Percentiles rank a stretch among this genome's conserved stretches.
phyloP scores from a whole-genome alignment of 2,329 filamentous ascomycete species.

The Beauveria sp. region DNA sequence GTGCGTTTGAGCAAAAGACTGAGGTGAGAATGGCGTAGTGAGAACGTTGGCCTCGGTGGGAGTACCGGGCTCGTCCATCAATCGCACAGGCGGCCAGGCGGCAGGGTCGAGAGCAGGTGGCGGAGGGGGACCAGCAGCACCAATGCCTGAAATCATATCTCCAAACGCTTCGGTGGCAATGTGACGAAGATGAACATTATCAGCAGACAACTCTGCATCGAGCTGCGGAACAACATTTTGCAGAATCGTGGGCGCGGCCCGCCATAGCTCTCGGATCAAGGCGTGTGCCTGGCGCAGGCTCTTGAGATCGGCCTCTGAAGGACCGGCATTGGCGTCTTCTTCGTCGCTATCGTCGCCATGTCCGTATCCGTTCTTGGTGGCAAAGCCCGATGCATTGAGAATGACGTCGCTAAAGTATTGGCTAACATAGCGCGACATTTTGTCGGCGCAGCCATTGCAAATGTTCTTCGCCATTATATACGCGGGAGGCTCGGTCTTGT shows the following conservation, averaged over 20 bases:
- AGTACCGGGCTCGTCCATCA: conserved; percentile 46
- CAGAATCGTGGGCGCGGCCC: conserved; percentile 78
- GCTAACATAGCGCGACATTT: conserved; percentile 89
- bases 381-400: conserved; percentile 67
- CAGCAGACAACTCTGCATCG: conserved; percentile 83
- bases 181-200: conserved; percentile 77
- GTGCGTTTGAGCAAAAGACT: conserved; percentile 83
- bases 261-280: conserved; percentile 86
- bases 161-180: conserved; percentile 91
- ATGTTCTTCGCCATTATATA: conserved; percentile 96
- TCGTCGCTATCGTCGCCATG: conserved; percentile 58
- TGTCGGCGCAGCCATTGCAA: conserved; percentile 81
- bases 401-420: conserved; percentile 98
- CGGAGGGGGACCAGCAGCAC: conserved; percentile 77
- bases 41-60: conserved; percentile 53
- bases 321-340: conserved; percentile 50
- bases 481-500: conserved; percentile 82
- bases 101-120: conserved; percentile 67
- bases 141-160: conserved; percentile 89
- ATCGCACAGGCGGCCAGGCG: conserved; percentile 70
- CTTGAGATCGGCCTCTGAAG: conserved; percentile 75
- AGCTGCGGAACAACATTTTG: conserved; percentile 91
- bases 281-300: conserved; percentile 86
- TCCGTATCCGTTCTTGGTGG: conserved; percentile 49
- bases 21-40: conserved; percentile 75